phyloP scores from a whole-genome alignment of 306 rosid species.

The Prunus padus region DNA sequence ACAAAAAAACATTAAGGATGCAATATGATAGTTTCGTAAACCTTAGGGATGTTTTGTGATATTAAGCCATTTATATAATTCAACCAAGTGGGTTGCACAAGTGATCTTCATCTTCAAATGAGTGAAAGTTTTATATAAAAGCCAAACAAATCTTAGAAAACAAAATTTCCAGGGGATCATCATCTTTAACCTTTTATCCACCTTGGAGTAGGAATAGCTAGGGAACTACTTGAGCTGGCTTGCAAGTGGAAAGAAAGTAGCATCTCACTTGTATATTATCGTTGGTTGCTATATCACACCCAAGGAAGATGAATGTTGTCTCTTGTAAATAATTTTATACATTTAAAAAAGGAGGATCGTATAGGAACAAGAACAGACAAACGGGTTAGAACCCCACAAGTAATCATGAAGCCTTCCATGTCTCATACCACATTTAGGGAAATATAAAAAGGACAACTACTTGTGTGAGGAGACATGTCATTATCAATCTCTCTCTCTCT shows the following conservation, averaged over 20 bases:
- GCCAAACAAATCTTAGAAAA: no score
- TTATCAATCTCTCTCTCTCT: constrained; percentile 29
- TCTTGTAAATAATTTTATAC: neutral
- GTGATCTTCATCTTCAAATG: no score
- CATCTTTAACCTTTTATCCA: no score
- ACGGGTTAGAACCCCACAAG: constrained; percentile 33
- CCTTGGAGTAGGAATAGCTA: no score
- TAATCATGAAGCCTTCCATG: constrained; percentile 40
- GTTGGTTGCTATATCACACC: constrained; percentile 1
- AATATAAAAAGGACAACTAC: constrained; percentile 31
- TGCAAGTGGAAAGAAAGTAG: neutral
- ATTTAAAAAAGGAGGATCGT: neutral
- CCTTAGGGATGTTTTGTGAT: no score
- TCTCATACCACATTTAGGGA: constrained; percentile 26
- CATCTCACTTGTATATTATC: neutral
- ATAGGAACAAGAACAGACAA: constrained; percentile 42
- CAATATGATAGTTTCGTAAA: no score
- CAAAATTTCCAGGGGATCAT: no score
- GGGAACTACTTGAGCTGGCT: neutral
- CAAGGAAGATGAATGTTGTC: constrained; percentile 6
- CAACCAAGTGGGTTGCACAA: no score
- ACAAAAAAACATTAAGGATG: no score
- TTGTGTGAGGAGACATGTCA: constrained; percentile 48
- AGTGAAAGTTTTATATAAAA: no score
- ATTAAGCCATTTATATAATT: no score